phyloP scores from a whole-genome alignment of 2,329 filamentous ascomycete species.

The Botrytis sinoallii region DNA sequence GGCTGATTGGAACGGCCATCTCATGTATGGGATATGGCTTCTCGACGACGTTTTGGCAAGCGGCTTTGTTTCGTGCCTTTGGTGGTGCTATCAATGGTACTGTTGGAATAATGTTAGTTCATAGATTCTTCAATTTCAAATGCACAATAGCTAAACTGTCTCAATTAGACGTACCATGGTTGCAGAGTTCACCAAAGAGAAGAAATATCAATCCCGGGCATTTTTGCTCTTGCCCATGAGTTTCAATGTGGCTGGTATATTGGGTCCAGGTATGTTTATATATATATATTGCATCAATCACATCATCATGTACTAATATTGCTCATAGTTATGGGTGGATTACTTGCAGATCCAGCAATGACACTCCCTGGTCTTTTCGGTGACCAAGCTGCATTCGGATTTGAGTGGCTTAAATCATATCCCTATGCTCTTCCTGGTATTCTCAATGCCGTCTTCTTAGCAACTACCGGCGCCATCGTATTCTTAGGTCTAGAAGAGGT shows the following conservation, averaged over 20 bases:
- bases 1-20: conserved; percentile 63
- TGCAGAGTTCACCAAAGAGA: conserved; percentile 65
- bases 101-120: conserved; percentile 67
- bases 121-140: neutral
- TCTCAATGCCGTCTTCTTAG: conserved; percentile 38
- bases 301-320: conserved; percentile 14
- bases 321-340: conserved; percentile 39
- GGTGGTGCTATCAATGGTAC: conserved; percentile 75
- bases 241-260: conserved; percentile 56
- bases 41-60: conserved; percentile 63
- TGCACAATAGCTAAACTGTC: neutral
- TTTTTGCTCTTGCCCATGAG: conserved; percentile 54
- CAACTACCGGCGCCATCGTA: conserved; percentile 34
- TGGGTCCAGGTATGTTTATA: conserved; percentile 53
- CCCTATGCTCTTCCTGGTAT: conserved; percentile 45
- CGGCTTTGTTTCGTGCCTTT: conserved; percentile 70
- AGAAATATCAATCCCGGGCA: conserved; percentile 51
- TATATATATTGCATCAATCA: conserved; percentile 3
- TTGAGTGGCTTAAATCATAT: conserved; percentile 39
- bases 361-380: conserved; percentile 37
- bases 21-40: conserved; percentile 66
- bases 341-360: conserved; percentile 43
- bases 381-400: conserved; percentile 39
- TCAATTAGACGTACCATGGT: conserved; percentile 62
- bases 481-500: conserved; percentile 38